Base-by-base conservation (phyloP, 192 early-diverging fungal genomes). In the Coemansia biformis region DNA sequence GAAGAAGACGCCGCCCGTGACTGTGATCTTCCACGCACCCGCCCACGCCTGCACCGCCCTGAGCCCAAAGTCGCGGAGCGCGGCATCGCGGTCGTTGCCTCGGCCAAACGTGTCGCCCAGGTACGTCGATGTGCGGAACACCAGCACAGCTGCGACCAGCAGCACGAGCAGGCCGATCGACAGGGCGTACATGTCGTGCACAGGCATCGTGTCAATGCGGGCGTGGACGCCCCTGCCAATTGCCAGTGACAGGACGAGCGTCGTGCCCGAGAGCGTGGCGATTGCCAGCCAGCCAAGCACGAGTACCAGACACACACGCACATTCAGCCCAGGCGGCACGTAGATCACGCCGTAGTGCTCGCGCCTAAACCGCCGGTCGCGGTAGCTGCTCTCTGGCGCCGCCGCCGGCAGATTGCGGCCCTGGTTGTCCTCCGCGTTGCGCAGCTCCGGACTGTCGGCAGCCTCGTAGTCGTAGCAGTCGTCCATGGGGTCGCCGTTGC, bases 101-200 rank as follows among this genome's bases (percentile, higher is more conserved):
- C 24, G 39, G 21, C 21, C 8, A 19, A 41, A 23, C 21, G 28
- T 31, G 8, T 43, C 43, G 3, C 8, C 29, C 17, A 54, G 24
- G 17, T 24, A 37, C 14, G n/a, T n/a, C 6, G 34, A 15, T 17
- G 32, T 21, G 24, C 51, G 51, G 26, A 38, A 45, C 34, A 52
- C 48, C 38, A 41, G 40, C 24, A 56, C 39, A 39, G 56, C 34
- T 29, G 43, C 12, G 30, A 33, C 57, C 53, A 82, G 26, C 60
- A 76, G 38, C 29, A 82, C 50, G 44, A 85, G 79, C 22, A 86
- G 43, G 1, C 95, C 95, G 19, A 89, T 41, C 2, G 78, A 51
- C 42, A 88, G 79, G 15, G 88, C 63, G 52, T 90, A 85, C 11
- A 92, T 35, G 57, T 97, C 93, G 57, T 93, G 89, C 1, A 85